phyloP scores from a whole-genome alignment of 176 grass and related monocot species.

The Lolium rigidum region DNA sequence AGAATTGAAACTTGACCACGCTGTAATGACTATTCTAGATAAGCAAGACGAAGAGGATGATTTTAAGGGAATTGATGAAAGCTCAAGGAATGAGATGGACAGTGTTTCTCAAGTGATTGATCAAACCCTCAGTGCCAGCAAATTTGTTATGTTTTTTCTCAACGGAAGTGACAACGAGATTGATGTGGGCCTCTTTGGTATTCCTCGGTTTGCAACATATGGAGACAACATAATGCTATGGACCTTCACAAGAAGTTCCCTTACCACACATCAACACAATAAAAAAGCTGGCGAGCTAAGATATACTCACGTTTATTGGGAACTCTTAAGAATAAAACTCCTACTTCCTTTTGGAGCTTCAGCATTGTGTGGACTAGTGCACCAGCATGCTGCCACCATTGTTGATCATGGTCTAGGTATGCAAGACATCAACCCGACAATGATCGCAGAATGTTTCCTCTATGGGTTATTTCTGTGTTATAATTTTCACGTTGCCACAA shows the following conservation, averaged over 20 bases:
- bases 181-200: not conserved
- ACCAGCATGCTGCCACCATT: not conserved
- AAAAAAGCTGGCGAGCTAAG: not conserved
- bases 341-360: no score
- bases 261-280: not conserved
- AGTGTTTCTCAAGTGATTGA: not conserved
- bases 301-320: not conserved
- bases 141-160: slow-evolving; percentile 21
- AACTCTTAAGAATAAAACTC: no score
- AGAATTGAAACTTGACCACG: not conserved
- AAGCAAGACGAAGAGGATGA: slow-evolving; percentile 23
- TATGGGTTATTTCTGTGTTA: not conserved
- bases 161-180: slow-evolving; percentile 10
- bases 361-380: not conserved
- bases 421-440: fast-evolving
- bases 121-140: not conserved
- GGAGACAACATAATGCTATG: not conserved
- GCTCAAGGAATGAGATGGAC: not conserved
- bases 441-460: not conserved
- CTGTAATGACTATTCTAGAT: not conserved
- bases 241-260: not conserved
- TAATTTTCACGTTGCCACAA: not conserved
- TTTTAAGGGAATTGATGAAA: not conserved
- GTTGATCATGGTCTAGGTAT: not conserved
- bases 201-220: not conserved